Conservation (phyloP, 1,284 basidiomycete genomes). For the Fomitopsis palustris region DNA sequence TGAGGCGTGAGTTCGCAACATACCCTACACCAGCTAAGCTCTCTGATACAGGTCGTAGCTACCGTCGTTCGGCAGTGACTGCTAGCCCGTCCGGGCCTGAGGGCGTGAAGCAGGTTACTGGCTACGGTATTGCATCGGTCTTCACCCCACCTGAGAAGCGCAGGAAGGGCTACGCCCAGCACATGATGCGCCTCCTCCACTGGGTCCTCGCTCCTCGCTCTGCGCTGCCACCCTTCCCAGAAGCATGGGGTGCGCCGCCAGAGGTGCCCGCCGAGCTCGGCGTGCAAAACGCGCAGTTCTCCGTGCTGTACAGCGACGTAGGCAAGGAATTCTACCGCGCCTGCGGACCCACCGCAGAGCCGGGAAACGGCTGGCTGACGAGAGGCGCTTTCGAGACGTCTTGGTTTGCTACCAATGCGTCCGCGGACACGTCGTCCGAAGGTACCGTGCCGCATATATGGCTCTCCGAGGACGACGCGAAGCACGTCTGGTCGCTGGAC, state of each 20-base stretch:
- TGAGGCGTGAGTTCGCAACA: constrained; percentile 36
- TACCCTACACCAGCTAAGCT: neutral
- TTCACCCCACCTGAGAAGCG: constrained; percentile 40
- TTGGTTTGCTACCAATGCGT: constrained; percentile 27
- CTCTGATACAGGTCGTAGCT: constrained; percentile 18
- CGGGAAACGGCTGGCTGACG: constrained; percentile 46
- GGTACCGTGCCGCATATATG: constrained; percentile 3
- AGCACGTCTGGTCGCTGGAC: constrained; percentile 19
- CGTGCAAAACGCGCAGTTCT: constrained; percentile 37
- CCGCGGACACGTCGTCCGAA: neutral
- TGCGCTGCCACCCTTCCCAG: constrained; percentile 32
- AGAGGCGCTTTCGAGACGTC: constrained; percentile 38
- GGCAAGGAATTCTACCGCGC: constrained; percentile 49
- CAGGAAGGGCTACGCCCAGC: constrained; percentile 40
- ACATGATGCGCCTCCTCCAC: constrained; percentile 49
- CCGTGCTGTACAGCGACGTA: constrained; percentile 63
- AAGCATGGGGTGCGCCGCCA: constrained; percentile 37
- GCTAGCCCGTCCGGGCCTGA: constrained; percentile 7
- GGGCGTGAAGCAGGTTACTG: constrained; percentile 21
- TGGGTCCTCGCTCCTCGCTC: constrained; percentile 34
- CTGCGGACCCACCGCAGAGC: constrained; percentile 36
- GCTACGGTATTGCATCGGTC: constrained; percentile 42
- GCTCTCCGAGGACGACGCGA: constrained; percentile 19
- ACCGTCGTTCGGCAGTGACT: constrained; percentile 25
- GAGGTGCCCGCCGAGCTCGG: constrained; percentile 13